A percentile compares a stretch with the other conserved stretches of the same genome.
Conservation (phyloP, 768 basidiomycete species). For the Cubamyces sp. region DNA sequence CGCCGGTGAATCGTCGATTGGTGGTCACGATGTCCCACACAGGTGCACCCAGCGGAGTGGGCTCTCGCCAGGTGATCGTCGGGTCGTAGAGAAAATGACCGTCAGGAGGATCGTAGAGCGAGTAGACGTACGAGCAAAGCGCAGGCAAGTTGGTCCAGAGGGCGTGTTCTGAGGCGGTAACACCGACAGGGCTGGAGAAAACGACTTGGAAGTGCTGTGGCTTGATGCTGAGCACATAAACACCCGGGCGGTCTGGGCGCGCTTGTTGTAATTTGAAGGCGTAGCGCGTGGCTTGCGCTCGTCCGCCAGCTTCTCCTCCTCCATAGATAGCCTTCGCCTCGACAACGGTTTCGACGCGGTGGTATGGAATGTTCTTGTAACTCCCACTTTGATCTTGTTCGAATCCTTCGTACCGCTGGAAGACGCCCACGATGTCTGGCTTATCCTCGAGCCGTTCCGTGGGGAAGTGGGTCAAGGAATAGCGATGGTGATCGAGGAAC, state of each 20-base stretch:
- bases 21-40: neutral
- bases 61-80: neutral
- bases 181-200: slow-evolving; percentile 4
- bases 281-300: slow-evolving; percentile 2
- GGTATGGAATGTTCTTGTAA: too few species aligned
- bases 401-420: too few species aligned
- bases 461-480: too few species aligned
- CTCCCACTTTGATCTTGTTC: too few species aligned
- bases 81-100: slow-evolving; percentile 6
- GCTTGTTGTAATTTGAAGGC: neutral
- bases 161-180: neutral
- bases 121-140: neutral
- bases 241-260: slow-evolving; percentile 2
- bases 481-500: too few species aligned
- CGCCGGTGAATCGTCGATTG: neutral
- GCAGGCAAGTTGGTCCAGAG: neutral
- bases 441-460: too few species aligned
- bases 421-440: too few species aligned
- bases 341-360: too few species aligned
- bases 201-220: slow-evolving; percentile 5
- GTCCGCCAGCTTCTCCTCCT: neutral
- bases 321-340: neutral
- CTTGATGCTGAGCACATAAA: slow-evolving; percentile 1
- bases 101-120: slow-evolving; percentile 3
- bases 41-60: neutral